Base-by-base conservation (phyloP, 2,329 filamentous ascomycete genomes). In the Dothideomycetes sp. region DNA sequence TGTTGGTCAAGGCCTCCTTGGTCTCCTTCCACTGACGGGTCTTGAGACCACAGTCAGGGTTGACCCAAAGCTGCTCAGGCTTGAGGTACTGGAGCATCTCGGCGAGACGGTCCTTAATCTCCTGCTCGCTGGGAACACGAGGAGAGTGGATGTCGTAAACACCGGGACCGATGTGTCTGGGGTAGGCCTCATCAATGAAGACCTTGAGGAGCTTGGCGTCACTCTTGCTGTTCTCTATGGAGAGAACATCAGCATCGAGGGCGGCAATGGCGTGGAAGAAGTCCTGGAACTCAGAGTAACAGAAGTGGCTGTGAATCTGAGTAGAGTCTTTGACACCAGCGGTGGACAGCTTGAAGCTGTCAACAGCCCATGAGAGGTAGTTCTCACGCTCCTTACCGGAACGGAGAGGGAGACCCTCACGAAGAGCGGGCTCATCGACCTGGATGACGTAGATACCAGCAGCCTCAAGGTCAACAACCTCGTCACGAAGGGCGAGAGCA, bases 241-340 rank as follows among this genome's bases (percentile, higher is more conserved):
- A 94, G 59, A 98, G 81, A 50, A 98, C 91, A 69, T 98, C 91
- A 49, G 91, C 89, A 64, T 98, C 91, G 51, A 98, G 82, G 47
- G 91, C 89, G 51, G 91, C 86, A 57, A 98, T 98, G 70, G 91
- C 91, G 71, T 96, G 86, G 87, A 98, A 98, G 79, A 98, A 98
- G 76, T 98, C 91, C 74, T 98, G 91, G 85, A 98, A 98, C 78
- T 98, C 91, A 39, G 91, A 96, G 82, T 98, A 98, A 70, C 91
- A 98, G 84, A 98, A 98, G 77, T 98, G 91, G 50, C 88, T 95
- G 82, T 98, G 91, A 67, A 98, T 95, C 78, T 98, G 91, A 54
- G 91, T 98, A 45, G 82, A 84, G 68, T 98, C 86, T 70, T 87
- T 71, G 47, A 98, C 89, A 65, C 87, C 91, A 47, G 87, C 80